Evolutionary conservation across 2,329 filamentous ascomycete species (phyloP).

Genomic region (Thielaviopsis populi): DNA sequence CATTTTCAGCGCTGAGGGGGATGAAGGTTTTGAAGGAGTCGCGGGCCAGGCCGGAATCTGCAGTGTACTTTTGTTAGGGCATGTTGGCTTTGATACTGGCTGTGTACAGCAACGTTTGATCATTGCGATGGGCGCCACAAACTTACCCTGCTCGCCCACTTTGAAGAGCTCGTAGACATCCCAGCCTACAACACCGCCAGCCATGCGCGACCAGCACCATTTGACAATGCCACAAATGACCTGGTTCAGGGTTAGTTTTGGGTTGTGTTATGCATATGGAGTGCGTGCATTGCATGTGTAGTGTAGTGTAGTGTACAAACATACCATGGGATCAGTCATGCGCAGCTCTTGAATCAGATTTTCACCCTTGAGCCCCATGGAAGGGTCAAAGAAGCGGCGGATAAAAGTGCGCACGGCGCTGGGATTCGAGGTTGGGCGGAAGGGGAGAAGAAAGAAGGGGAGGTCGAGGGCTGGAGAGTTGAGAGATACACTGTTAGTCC

Average conservation of each 20-base stretch:
- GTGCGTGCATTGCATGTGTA: neutral
- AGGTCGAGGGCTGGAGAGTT: conserved; percentile 56
- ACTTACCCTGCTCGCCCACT: conserved; percentile 74
- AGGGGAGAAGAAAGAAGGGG: conserved; percentile 86
- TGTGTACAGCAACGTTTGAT: neutral
- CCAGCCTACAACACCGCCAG: conserved; percentile 88
- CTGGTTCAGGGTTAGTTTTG: conserved; percentile 29
- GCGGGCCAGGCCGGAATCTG: conserved; percentile 80
- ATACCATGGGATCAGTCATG: conserved; percentile 84
- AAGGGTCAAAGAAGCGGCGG: conserved; percentile 72
- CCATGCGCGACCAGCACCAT: conserved; percentile 94
- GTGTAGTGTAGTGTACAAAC: conserved; percentile 6
- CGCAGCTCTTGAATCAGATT: conserved; percentile 70
- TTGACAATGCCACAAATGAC: conserved; percentile 88
- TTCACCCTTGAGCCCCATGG: conserved; percentile 51
- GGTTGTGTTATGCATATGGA: neutral
- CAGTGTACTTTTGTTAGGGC: conserved; percentile 2
- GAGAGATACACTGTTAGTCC: neutral
- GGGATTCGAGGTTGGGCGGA: conserved; percentile 82
- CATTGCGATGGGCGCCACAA: neutral
- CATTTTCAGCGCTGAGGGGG: conserved; percentile 79
- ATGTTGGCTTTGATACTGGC: neutral
- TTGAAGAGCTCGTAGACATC: conserved; percentile 94
- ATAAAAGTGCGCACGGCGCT: conserved; percentile 86
- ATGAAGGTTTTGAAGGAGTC: conserved; percentile 96